phyloP scores from a whole-genome alignment of 352 stramenopile species.

The Peronosclerospora sorghi region DNA sequence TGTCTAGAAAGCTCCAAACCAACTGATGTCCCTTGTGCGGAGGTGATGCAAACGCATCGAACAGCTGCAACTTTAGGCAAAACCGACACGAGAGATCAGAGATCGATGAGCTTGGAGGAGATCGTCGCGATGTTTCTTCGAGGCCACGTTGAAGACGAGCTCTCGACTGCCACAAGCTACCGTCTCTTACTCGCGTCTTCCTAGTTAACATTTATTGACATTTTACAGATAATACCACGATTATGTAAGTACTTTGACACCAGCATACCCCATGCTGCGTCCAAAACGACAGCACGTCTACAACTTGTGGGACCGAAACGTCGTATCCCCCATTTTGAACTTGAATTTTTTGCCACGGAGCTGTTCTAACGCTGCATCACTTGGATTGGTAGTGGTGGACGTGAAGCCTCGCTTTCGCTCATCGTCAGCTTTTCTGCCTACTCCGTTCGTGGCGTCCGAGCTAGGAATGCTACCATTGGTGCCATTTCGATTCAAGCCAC shows the following conservation, averaged over 20 bases:
- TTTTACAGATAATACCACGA: not conserved
- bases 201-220: slow-evolving; percentile 3
- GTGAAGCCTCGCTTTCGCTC: slow-evolving; percentile 29
- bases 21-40: not conserved
- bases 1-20: not conserved
- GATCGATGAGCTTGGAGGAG: slow-evolving; percentile 11
- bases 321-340: slow-evolving; percentile 61
- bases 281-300: slow-evolving; percentile 13
- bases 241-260: not conserved
- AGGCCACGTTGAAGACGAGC: slow-evolving; percentile 15
- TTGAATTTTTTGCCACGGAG: slow-evolving; percentile 82
- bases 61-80: not conserved
- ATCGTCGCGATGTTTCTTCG: slow-evolving; percentile 13
- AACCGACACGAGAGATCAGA: slow-evolving; percentile 9
- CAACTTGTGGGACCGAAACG: slow-evolving; percentile 42
- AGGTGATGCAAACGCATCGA: not conserved
- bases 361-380: slow-evolving; percentile 49
- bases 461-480: slow-evolving; percentile 6
- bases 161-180: slow-evolving; percentile 22
- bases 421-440: slow-evolving; percentile 19
- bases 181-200: slow-evolving; percentile 21
- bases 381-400: slow-evolving; percentile 13
- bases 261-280: too few relatives aligned
- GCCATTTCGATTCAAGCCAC: slow-evolving; percentile 10
- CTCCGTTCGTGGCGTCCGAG: slow-evolving; percentile 8